Evolutionary conservation across 257 asterid species (phyloP), one percentile per base, ranked within the genome.

Genomic region (Catharanthus roseus): DNA sequence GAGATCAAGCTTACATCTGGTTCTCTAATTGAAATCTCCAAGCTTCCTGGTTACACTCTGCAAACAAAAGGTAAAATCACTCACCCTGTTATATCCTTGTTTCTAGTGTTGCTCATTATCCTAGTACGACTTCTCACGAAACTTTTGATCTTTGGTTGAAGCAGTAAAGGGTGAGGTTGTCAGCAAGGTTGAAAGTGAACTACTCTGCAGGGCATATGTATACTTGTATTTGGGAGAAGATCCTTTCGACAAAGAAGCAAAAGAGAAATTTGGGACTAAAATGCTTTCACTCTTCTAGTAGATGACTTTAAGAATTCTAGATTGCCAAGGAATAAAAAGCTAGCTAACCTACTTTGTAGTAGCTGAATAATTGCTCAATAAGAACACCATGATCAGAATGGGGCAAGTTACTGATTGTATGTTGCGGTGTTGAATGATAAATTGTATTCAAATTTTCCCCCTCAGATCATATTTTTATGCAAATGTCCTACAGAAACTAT

Each of bases 231-330:
- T 84, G 79, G 96, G 96, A 34, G 97, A 88, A 65, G 91, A 88
- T 79, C 90, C 89, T 63, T 83, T 87, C 38, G 90, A 90, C 87
- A 87, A 87, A 79, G 92, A 88, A 73, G 89, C 96, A 33, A 85
- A 83, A 80, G 92, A 90, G 12, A 88, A 77, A 12, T 87, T 90
- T 13, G 93, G 96, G 79, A 56, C 80, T 57, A 81, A 92, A 56
- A 56, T 87, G 82, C 76, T 84, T 70, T 76, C 88, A 68, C 85
- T 82, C 55, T 79, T 83, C 83, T 87, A 68, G 78, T 71, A 75
- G 58, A 24, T 13, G 55, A 55, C 54, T 74, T 71, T 28, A 50
- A 66, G 82, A 60, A 50, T 70, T 54, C 82, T 54, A 79, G 73
- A 75, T 77, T 64, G 69, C 21, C 67, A 53, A 68, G 74, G 80